Evolutionary conservation across 2,329 filamentous ascomycete genomes (phyloP), one percentile per base, ranked within the genome.

Genomic region (Botrytis medusae): DNA sequence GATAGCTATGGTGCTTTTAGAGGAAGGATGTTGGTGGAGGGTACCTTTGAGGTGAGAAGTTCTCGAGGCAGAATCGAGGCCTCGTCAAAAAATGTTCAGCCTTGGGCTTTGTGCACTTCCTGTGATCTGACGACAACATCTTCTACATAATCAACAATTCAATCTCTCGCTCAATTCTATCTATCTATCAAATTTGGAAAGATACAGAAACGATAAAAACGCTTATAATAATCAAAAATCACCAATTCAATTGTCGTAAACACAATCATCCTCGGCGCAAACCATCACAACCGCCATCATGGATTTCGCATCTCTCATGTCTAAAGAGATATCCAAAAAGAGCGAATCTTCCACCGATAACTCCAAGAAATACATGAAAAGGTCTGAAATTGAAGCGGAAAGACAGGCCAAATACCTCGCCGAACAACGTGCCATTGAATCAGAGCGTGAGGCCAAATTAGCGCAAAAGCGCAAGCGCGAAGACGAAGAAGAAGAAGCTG

Each of bases 221-320:
- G 16, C 16, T 46, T 8, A 46, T 42, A 25, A 10, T 14, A 54
- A 22, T 42, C 9, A 51, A 12, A 40, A 29, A 37, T 54, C 14
- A 14, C 18, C 12, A 40, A 34, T 42, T 4, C 20, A 16, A 46
- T 16, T 22, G 16, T 5, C 37, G 2, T 46, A 46, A 32, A 32
- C n/a, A 51, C 29, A 18, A 62, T 42, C 16, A n/a, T 40, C 57
- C 42, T 22, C 57, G 51, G 59, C 59, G 44, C 54, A 59, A 57
- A 61, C 34, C n/a, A 37, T 34, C 34, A 70, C 8, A 63, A 37
- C 70, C 72, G 69, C 75, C 81, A 86, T 75, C 77, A 99, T 99
- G 96, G 95, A 99, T 83, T 99, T 99, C 85, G 94, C 94, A 75
- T 89, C 94, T 51, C 86, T 99, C 65, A 97, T 99, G 93, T 90